Base-by-base conservation (phyloP, 176 grass and related monocot genomes). In the Pontederia paniculata region DNA sequence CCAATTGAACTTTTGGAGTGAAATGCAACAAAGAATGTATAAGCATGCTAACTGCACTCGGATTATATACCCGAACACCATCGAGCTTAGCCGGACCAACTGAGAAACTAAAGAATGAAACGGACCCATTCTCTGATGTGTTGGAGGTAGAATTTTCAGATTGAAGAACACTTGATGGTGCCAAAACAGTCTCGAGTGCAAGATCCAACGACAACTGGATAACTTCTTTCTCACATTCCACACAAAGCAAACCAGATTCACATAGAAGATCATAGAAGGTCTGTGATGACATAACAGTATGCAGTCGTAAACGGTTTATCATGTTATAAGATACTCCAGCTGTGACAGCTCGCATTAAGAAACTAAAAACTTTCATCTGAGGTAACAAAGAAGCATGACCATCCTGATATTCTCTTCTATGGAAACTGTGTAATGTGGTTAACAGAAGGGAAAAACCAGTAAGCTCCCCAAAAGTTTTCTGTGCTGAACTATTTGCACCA, bases 261-360 rank as follows among this genome's bases (percentile, higher is more conserved):
- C 75, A 99, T 46, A 98, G 64, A 68, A 99, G 86, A 77, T 99
- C 94, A 56, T 85, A 99, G 74, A 99, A 93, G 63, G 94, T 88
- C 62, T 84, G 73, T 2, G 94, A 93, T 17, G 83, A 88, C 56
- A 99, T 73, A 25, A 99, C 79, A 60, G 75, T 77, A 67, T 99
- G 94, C 45, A 93, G 73, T 58, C 83, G 84, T 70, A 93, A 76
- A 63, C 94, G 80, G 69, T 99, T 99, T 57, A 99, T 79, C 60
- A 83, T 50, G 73, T 93, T 99, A 55, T 82, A 93, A 74, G 52
- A 88, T 62, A 93, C 87, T 5, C 80, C 94, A 84, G 94, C 94
- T 70, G 87, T 83, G 62, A 90, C 83, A 62, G 83, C 72, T 77
- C 94, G 80, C 75, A 99, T 70, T 69, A 99, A 58, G 69, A 88